Evolutionary conservation across 495 filamentous ascomycete genomes (phyloP), one percentile per base, ranked within the genome.

Genomic region (Letharia lupina): DNA sequence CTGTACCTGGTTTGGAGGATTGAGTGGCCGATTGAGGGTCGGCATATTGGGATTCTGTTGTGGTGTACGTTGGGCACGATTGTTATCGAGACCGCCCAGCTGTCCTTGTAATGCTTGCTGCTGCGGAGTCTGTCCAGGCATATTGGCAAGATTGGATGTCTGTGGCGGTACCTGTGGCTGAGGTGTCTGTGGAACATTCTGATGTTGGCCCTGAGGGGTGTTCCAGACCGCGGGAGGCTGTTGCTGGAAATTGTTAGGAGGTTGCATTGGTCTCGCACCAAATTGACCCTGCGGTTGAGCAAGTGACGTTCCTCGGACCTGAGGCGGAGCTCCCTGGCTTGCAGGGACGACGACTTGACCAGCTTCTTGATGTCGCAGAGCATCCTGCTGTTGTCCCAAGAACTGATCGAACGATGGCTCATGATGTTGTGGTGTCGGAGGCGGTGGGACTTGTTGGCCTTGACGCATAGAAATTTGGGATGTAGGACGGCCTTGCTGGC

Each of bases 341-440:
- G 85, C 86, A 13, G 86, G 86, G 15, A 89, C 86, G 33, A 89
- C 86, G 56, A 84, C 73, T 67, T 87, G 84, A 35, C 86, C 86
- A 59, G 82, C 82, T 73, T 87, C 83, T 72, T 86, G 83, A n/a
- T 80, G 81, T 35, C 84, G 83, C 61, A 84, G 70, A 18, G 83
- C 86, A 69, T 85, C 83, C 39, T 81, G 82, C 73, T 87, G 86
- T 70, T 87, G 85, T 35, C 81, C 83, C 62, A 84, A 75, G 15
- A 87, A 78, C 54, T 82, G 83, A 63, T 81, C 79, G n/a, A 84
- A 82, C 2, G 77, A 77, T 11, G 79, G 73, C 31, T 85, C 81
- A 57, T 83, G 69, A 6, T 71, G 69, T 67, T 79, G 81, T 39
- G 59, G 41, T 15, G 65, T 58, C n/a, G 60, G 28, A 39, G 23